Conservation (phyloP, 352 stramenopile species). For the Globisporangium spinosum region DNA sequence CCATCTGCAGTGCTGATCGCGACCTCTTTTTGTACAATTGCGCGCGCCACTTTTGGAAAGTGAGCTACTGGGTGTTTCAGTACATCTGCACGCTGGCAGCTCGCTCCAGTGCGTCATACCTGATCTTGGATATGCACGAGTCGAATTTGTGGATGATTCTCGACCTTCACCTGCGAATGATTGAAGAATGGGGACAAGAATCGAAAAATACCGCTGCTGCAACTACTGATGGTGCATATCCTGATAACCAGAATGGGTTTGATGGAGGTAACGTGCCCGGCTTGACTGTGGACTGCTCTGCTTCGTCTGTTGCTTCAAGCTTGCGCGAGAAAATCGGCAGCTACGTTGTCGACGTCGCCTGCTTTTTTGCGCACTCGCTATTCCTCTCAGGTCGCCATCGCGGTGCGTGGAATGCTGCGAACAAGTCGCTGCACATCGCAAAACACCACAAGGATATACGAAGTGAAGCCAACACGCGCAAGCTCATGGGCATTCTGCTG, state of each 20-base stretch:
- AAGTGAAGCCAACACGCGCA: slow-evolving; percentile 66
- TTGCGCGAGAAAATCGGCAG: slow-evolving; percentile 46
- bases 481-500: slow-evolving; percentile 74
- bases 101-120: slow-evolving; percentile 68
- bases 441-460: slow-evolving; percentile 70
- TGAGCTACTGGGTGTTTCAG: slow-evolving; percentile 76
- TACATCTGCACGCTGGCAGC: slow-evolving; percentile 75
- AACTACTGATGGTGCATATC: background rate
- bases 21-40: slow-evolving; percentile 67
- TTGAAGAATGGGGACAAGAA: slow-evolving; percentile 55
- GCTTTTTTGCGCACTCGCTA: slow-evolving; percentile 68
- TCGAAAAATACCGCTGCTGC: slow-evolving; percentile 8
- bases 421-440: slow-evolving; percentile 70
- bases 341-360: slow-evolving; percentile 66
- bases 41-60: slow-evolving; percentile 69
- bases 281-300: slow-evolving; percentile 21
- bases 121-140: slow-evolving; percentile 79
- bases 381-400: slow-evolving; percentile 72
- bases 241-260: slow-evolving; percentile 9
- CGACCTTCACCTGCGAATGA: slow-evolving; percentile 66
- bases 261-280: background rate
- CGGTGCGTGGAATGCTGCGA: slow-evolving; percentile 66
- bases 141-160: slow-evolving; percentile 82
- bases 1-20: slow-evolving; percentile 45
- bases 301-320: slow-evolving; percentile 2